Evolutionary conservation across 2,329 filamentous ascomycete species (phyloP).

Genomic region (Ophiostoma triangulosporum): DNA sequence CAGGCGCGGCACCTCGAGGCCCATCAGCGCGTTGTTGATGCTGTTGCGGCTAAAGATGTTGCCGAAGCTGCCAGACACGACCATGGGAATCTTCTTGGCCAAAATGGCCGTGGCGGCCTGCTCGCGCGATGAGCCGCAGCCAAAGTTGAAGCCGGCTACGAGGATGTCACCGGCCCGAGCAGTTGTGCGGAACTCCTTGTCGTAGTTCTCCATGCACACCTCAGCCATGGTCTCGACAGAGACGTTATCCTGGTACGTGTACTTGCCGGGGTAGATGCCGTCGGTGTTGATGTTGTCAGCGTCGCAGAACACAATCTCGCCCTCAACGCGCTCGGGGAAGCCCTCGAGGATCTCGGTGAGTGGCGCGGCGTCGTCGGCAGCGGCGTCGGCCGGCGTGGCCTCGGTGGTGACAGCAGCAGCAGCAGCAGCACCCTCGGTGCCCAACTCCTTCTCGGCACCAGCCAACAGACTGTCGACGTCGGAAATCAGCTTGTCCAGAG

Average conservation of each 20-base stretch:
- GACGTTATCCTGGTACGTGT: slow-evolving; percentile 83
- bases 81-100: slow-evolving; percentile 65
- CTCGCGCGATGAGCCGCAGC: slow-evolving; percentile 57
- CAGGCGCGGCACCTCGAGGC: slow-evolving; percentile 54
- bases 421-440: not conserved
- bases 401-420: slow-evolving; percentile 22
- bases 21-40: slow-evolving; percentile 51
- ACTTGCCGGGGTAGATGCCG: slow-evolving; percentile 62
- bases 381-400: slow-evolving; percentile 17
- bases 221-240: slow-evolving; percentile 67
- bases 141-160: slow-evolving; percentile 80
- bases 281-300: slow-evolving; percentile 79
- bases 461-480: slow-evolving; percentile 52
- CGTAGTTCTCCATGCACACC: slow-evolving; percentile 92
- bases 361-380: slow-evolving; percentile 14
- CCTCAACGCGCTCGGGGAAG: slow-evolving; percentile 70
- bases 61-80: slow-evolving; percentile 67
- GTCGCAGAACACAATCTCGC: slow-evolving; percentile 82
- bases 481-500: slow-evolving; percentile 56
- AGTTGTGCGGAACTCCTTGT: slow-evolving; percentile 50
- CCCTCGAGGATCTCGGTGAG: slow-evolving; percentile 65
- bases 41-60: slow-evolving; percentile 74
- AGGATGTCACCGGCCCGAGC: slow-evolving; percentile 64
- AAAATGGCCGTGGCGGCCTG: slow-evolving; percentile 81
- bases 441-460: slow-evolving; percentile 29